Evolutionary conservation across 495 filamentous ascomycete genomes (phyloP).

Genomic region (Pseudevernia furfuracea): DNA sequence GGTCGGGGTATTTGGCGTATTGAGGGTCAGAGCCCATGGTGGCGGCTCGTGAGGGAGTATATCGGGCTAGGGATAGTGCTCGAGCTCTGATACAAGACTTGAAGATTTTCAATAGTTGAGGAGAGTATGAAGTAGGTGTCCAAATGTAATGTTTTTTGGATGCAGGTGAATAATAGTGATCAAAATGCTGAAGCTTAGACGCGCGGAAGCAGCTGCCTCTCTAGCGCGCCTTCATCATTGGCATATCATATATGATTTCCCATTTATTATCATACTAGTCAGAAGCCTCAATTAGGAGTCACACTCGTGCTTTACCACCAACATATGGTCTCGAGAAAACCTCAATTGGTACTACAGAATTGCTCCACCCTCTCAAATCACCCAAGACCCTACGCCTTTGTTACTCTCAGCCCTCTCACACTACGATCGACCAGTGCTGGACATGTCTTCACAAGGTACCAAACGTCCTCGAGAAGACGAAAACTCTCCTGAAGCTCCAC

Average conservation of each 20-base stretch:
- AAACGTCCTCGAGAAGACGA: constrained; percentile 19
- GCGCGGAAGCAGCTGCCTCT: constrained; percentile 2
- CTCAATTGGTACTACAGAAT: not conserved
- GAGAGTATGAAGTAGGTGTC: not conserved
- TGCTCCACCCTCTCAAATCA: not conserved
- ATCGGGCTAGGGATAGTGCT: not conserved
- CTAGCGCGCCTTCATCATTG: not conserved
- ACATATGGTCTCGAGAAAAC: not conserved
- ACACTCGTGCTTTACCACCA: not conserved
- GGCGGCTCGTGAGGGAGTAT: constrained; percentile 19
- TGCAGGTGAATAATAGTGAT: not conserved
- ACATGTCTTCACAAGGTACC: constrained; percentile 12
- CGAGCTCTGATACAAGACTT: not conserved
- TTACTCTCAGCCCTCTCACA: not conserved
- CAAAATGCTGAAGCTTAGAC: not conserved
- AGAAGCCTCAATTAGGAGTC: not conserved
- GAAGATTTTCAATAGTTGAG: not conserved
- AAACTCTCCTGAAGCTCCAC: constrained; percentile 35
- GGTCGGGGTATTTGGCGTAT: constrained; percentile 89
- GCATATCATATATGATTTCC: no score
- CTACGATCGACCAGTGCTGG: not conserved
- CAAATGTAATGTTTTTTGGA: not conserved
- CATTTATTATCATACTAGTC: no score
- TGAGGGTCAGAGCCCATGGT: constrained; percentile 95
- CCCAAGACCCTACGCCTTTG: not conserved